Evolutionary conservation across 2,329 filamentous ascomycete genomes (phyloP), one percentile per base, ranked within the genome.

Genomic region (Aspergillus nomiae): DNA sequence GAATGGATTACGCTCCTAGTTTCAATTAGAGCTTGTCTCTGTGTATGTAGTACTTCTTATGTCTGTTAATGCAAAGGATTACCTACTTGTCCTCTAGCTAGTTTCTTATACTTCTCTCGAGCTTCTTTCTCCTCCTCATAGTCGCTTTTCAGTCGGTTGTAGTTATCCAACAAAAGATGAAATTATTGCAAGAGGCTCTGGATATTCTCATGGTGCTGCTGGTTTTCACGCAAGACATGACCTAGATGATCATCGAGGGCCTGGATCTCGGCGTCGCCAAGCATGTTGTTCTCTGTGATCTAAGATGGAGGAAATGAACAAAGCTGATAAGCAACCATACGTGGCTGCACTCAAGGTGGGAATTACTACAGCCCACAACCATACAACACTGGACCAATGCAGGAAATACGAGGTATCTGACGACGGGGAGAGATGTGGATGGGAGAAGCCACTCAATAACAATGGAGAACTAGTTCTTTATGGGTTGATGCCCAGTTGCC

Each of bases 101-200:
- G 71, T 67, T 83, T 81, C 69, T 87, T 87, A 76, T 86, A 87
- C 48, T 81, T 81, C 63, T 87, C 84, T 4, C 84, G 77, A 0
- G 79, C 75, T 56, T 85, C 83, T 46, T 83, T 81, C 64, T 85
- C 84, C 65, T 87, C 83, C 65, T 87, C 85, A 59, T 84, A 86
- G 64, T 87, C 84, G 64, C 81, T 85, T 69, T 84, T 86, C 34
- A 89, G 76, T 0, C 79, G 77, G 62, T 79, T 84, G 73, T 88
- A 87, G 62, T 83, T 80, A 8, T 82, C 78, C n/a, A 88, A 74
- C 8, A 88, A 76, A 38, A 75, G 71, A 6, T 73, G 72, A 64
- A 83, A 81, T 41, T 79, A 76, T 14, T 74, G 66, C 4, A 83
- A 67, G 1, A 84, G 65, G 6, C 58, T 57, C 28, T 75, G 71